These are phyloP conservation scores for Rhodotorula sp. DNA, from an alignment of 1,284 basidiomycete genomes.

Conservation along the genomic window DNA sequence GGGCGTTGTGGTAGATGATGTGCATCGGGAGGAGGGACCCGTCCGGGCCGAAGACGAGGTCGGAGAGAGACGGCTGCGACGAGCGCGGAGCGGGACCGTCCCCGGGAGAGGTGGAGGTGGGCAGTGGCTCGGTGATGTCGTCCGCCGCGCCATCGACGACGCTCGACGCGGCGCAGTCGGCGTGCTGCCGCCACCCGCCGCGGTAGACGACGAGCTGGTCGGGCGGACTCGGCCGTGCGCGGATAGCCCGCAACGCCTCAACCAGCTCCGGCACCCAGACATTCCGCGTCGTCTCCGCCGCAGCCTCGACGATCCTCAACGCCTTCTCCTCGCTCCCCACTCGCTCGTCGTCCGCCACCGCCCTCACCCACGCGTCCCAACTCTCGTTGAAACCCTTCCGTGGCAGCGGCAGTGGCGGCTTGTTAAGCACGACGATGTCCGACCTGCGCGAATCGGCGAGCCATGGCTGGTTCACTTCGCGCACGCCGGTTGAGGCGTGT, in stretches of 20 bases:
- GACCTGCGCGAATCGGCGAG: slow-evolving; percentile 40
- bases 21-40: slow-evolving; percentile 5
- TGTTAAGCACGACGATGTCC: slow-evolving; percentile 44
- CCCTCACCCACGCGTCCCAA: slow-evolving; percentile 18
- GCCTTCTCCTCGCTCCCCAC: slow-evolving; percentile 9
- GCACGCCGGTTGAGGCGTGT: slow-evolving; percentile 40
- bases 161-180: slow-evolving; percentile 34
- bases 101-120: slow-evolving; percentile 25
- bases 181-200: slow-evolving; percentile 43
- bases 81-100: slow-evolving; percentile 38
- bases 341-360: neutral
- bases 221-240: slow-evolving; percentile 28
- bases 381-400: slow-evolving; percentile 16
- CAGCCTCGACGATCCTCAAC: slow-evolving; percentile 23
- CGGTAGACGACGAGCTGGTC: slow-evolving; percentile 43
- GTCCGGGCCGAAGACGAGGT: slow-evolving; percentile 21
- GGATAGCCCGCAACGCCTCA: slow-evolving; percentile 36
- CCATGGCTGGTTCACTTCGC: slow-evolving; percentile 45
- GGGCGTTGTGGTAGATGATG: slow-evolving; percentile 43
- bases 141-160: too few species aligned
- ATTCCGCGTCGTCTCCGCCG: slow-evolving; percentile 27
- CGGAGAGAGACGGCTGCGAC: slow-evolving; percentile 22
- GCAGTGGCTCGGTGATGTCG: neutral
- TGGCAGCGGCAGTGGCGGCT: slow-evolving; percentile 43
- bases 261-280: slow-evolving; percentile 45